Evolutionary conservation across 306 rosid species (phyloP), one percentile per base, ranked within the genome.

Genomic region (Ormosia emarginata): DNA sequence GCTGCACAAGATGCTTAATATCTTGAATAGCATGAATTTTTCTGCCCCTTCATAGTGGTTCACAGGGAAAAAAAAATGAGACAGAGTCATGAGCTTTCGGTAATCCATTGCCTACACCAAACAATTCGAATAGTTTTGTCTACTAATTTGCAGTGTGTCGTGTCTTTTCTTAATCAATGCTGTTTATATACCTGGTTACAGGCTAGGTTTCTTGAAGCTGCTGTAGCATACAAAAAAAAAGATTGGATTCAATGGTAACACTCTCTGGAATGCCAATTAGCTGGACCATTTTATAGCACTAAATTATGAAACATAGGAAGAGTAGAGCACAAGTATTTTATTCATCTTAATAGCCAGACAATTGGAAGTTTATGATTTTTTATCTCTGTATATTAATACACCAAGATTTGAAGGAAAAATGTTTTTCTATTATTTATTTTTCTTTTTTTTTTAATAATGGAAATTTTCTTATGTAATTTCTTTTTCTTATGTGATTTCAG

Each of bases 131-230:
- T 55, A 4, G 57, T 14, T 49, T 44, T 56, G 17, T 32, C 34
- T 40, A 57, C 18, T 62, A 6, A 59, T 47, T 58, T 82, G 37
- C 69, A 40, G 64, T 56, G 39, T 74, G 52, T 34, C 56, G 14
- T 18, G 46, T 49, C 56, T 39, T 55, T 69, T 53, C 74, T 62
- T 34, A 49, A 46, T 52, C 46, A 65, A 67, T 52, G 12, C 68
- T 77, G 75, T 69, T 69, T 61, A 55, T 72, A 78, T 82, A 64
- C 33, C 67, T 79, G 52, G 32, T 75, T 59, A 43, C 91, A 93
- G 99, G 99, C 93, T 47, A 92, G 96, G 76, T 95, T 95, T 89
- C 56, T 95, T 64, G 91, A 93, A 86, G 92, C 93, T 55, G 99
- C 98, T 2, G 97, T 74, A 61, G 91, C 93, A 41, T 80, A 93